phyloP scores from a whole-genome alignment of 345 rosid genomes.

The Kandelia obovata region DNA sequence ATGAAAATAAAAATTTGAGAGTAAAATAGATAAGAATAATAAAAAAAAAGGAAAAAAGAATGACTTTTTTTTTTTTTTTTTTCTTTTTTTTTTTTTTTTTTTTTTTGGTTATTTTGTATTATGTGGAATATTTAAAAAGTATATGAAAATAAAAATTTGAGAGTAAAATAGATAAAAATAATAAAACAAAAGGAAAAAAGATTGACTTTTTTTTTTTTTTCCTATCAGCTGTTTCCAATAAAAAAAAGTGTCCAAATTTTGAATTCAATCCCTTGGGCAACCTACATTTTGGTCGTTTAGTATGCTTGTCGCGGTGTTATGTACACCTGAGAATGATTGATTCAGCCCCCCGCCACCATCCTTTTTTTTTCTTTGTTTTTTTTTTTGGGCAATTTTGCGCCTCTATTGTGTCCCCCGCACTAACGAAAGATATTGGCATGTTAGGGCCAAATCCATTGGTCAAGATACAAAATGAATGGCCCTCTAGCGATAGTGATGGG shows the following conservation, averaged over 20 bases:
- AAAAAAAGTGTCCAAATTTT: too few species aligned
- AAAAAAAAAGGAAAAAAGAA: background rate
- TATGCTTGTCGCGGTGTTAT: background rate
- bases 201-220: too few species aligned
- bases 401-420: slow-evolving; percentile 27
- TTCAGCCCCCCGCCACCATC: background rate
- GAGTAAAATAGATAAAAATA: background rate
- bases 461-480: background rate
- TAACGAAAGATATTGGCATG: slow-evolving; percentile 11
- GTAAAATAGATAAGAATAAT: background rate
- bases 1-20: background rate
- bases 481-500: background rate
- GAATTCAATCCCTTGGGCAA: too few species aligned
- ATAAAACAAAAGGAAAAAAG: too few species aligned
- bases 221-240: background rate
- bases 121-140: slow-evolving; percentile 18
- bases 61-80: background rate
- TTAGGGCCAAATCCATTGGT: slow-evolving; percentile 17
- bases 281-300: background rate
- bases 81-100: background rate
- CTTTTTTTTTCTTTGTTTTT: too few species aligned
- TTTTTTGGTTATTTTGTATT: slow-evolving; percentile 27
- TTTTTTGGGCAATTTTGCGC: background rate
- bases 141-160: background rate
- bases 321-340: slow-evolving; percentile 18